A percentile compares a stretch with the other conserved stretches of the same genome.
These are phyloP conservation scores for Dactylellina drechsleri DNA, from an alignment of 2,329 filamentous ascomycete species.

Conservation along the genomic window DNA sequence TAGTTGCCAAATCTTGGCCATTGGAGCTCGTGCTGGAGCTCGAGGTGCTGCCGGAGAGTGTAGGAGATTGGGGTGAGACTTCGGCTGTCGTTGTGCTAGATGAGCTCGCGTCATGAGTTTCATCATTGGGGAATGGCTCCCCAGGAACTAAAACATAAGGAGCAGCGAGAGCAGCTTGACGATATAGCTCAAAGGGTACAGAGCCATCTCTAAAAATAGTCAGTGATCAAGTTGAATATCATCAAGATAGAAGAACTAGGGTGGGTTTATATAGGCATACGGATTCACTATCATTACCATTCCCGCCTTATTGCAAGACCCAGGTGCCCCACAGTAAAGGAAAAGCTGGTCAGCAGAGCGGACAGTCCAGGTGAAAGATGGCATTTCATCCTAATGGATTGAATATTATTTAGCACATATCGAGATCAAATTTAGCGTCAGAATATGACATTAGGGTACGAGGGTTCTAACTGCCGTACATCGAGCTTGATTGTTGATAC, in stretches of 20 bases:
- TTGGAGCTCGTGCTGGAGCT: not conserved
- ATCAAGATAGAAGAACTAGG: conserved; percentile 32
- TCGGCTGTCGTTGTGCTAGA: not conserved
- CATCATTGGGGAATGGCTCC: conserved; percentile 65
- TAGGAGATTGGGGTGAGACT: not conserved
- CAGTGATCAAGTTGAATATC: no score
- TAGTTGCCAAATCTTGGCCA: conserved; percentile 65
- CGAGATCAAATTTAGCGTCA: not conserved
- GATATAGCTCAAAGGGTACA: conserved; percentile 65
- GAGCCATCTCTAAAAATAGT: conserved; percentile 63
- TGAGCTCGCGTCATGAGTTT: conserved; percentile 6
- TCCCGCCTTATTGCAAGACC: conserved; percentile 71
- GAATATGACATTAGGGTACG: not conserved
- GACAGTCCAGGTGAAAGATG: conserved; percentile 63
- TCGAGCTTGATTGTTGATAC: conserved; percentile 65
- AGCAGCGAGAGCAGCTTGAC: conserved; percentile 64
- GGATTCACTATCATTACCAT: conserved; percentile 84
- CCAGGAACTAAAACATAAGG: conserved; percentile 69
- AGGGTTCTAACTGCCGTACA: conserved; percentile 60
- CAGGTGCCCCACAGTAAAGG: conserved; percentile 75
- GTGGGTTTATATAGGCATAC: conserved; percentile 60
- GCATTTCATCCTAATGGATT: conserved; percentile 54
- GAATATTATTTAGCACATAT: not conserved
- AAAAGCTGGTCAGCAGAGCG: conserved; percentile 72
- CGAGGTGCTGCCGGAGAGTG: not conserved